phyloP scores from a whole-genome alignment of 139 green algal genomes.

The Nannochloris sp. region DNA sequence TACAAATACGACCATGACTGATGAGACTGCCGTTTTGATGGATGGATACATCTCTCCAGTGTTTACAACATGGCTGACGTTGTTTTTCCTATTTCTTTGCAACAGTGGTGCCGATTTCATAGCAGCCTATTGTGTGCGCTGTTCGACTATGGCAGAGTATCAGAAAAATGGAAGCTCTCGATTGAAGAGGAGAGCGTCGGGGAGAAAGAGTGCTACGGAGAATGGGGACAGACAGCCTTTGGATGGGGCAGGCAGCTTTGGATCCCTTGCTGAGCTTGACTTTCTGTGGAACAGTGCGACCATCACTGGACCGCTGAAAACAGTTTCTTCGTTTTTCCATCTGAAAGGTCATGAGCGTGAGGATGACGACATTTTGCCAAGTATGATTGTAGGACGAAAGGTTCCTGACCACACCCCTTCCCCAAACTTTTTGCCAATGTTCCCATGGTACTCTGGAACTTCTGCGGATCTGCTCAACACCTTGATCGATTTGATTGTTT shows the following conservation, averaged over 20 bases:
- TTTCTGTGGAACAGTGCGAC: too few species aligned
- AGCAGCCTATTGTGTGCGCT: background rate
- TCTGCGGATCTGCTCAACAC: conserved; percentile 80
- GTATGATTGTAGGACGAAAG: conserved; percentile 5
- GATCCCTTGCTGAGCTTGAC: background rate
- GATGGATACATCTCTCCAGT: conserved; percentile 52
- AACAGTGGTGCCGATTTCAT: conserved; percentile 18
- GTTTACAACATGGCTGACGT: conserved; percentile 73
- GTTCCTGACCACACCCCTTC: conserved; percentile 9
- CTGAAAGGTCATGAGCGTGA: background rate
- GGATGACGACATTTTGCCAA: background rate
- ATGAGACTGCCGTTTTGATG: background rate
- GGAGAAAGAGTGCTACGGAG: background rate
- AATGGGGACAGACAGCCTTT: background rate
- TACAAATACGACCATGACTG: too few species aligned
- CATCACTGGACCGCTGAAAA: too few species aligned
- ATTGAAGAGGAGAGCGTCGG: too few species aligned
- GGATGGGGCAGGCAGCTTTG: background rate
- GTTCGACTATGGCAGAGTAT: too few species aligned
- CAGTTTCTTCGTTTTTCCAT: background rate
- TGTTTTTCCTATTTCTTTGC: conserved; percentile 60
- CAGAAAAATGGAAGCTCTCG: too few species aligned
- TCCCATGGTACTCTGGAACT: conserved; percentile 76
- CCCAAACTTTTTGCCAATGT: conserved; percentile 73
- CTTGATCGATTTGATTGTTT: conserved; percentile 70